Percentiles rank a stretch among this genome's conserved stretches.
These are phyloP conservation scores for Cardamine chenopodiifolia DNA, from an alignment of 345 rosid genomes.

Conservation along the genomic window DNA sequence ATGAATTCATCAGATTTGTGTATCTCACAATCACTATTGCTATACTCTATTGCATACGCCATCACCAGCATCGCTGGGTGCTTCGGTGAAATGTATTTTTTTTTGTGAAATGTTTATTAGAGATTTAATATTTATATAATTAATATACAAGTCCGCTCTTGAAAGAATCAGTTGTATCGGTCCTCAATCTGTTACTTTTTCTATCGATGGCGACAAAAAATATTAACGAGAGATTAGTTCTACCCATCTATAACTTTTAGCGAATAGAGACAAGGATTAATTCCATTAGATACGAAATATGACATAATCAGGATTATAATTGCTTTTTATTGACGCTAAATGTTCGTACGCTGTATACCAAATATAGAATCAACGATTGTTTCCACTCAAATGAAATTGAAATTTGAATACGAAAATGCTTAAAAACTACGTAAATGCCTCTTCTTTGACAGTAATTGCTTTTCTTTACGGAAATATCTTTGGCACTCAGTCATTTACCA, in stretches of 20 bases:
- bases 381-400: background rate
- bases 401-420: constrained; percentile 6
- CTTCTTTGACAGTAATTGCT: background rate
- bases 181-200: background rate
- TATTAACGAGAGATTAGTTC: background rate
- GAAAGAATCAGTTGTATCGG: no score
- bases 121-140: no score
- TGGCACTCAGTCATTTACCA: background rate
- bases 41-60: background rate
- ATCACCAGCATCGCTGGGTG: no score
- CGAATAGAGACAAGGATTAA: background rate
- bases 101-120: no score
- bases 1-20: background rate
- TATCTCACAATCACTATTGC: background rate
- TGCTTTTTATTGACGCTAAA: background rate
- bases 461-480: background rate
- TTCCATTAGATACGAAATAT: constrained; percentile 18
- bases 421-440: background rate
- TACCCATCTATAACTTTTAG: constrained; percentile 10
- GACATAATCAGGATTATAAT: constrained; percentile 3
- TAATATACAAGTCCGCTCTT: no score
- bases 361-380: constrained; percentile 6
- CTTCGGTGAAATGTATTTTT: no score
- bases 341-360: constrained; percentile 5
- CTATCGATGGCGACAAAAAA: background rate